Conservation (phyloP, 805 yeast species). For the Candida saitoana region DNA sequence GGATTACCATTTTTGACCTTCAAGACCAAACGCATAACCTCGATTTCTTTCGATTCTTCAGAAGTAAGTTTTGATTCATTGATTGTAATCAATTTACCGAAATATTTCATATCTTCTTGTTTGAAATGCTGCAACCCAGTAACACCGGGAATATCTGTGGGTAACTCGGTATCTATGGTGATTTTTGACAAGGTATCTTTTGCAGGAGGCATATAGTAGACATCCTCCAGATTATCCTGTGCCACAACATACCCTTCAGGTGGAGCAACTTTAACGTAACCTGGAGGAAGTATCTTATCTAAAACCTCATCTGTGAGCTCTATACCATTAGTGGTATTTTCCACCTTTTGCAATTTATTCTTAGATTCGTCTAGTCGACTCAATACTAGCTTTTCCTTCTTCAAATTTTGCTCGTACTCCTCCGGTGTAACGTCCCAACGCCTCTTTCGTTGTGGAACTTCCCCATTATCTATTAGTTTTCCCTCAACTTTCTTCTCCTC, state of each 20-base stretch:
- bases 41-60: conserved; percentile 56
- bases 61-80: conserved; percentile 20
- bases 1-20: conserved; percentile 78
- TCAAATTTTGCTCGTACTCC: conserved; percentile 19
- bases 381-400: not conserved
- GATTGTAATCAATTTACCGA: conserved; percentile 49
- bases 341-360: too few species aligned
- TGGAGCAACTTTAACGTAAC: conserved; percentile 41
- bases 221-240: conserved; percentile 31
- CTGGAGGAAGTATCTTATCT: conserved; percentile 49
- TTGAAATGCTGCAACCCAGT: conserved; percentile 65
- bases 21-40: conserved; percentile 59
- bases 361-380: not conserved
- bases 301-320: conserved; percentile 44
- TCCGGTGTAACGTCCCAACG: conserved; percentile 46
- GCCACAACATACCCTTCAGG: conserved; percentile 43
- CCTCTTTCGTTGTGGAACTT: conserved; percentile 20
- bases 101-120: conserved; percentile 66
- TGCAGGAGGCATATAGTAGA: conserved; percentile 53
- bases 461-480: not conserved
- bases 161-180: conserved; percentile 22
- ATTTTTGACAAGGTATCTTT: conserved; percentile 17
- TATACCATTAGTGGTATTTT: conserved; percentile 18
- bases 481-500: conserved; percentile 15
- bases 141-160: conserved; percentile 60